Base-by-base conservation (phyloP, 2,329 filamentous ascomycete species). In the Rhinocladiella similis region DNA sequence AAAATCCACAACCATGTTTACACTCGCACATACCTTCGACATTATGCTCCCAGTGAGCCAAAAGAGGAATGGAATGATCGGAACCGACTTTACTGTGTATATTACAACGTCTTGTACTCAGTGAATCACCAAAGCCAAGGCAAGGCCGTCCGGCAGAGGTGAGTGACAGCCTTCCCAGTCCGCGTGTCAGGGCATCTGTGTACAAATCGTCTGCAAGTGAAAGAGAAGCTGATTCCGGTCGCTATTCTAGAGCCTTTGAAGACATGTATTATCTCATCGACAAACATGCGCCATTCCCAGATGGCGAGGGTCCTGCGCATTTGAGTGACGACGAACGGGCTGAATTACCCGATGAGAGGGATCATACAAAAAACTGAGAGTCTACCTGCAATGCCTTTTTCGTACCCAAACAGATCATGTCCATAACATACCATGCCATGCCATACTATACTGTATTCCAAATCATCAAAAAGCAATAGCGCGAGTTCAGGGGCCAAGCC, bases 401-500 rank as follows among this genome's bases (percentile, higher is more conserved):
- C 29, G 29, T 33, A 33, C 10, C 29, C 29, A 33, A 33, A 33
- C 10, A 33, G 29, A 33, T 33, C 29, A 33, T 12, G 29, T 33
- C 29, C 29, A 12, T 5, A 25, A 5, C 22, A 25, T 33, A 12
- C 10, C 29, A 41, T 41, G 38, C 38, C 38, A 41, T 41, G 38
- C 14, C 18, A 9, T 33, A 33, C 29, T 33, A 33, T 33, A 33
- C 29, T 12, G 10, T 33, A 12, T 33, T 12, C 29, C 29, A 33
- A 3, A 2, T 7, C 29, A 10, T 33, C 6, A 9, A 33, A 33
- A 33, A 12, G 29, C 6, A 33, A 3, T 7, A 33, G 5, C 10
- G 91, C 72, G 89, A 89, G 59, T 29, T 82, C 73, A 91, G 49
- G 88, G 82, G 1, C 89, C 88, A 42, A 91, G 75, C 61, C 89